Base-by-base conservation (phyloP, 495 filamentous ascomycete species). In the Aspergillus biplanus region DNA sequence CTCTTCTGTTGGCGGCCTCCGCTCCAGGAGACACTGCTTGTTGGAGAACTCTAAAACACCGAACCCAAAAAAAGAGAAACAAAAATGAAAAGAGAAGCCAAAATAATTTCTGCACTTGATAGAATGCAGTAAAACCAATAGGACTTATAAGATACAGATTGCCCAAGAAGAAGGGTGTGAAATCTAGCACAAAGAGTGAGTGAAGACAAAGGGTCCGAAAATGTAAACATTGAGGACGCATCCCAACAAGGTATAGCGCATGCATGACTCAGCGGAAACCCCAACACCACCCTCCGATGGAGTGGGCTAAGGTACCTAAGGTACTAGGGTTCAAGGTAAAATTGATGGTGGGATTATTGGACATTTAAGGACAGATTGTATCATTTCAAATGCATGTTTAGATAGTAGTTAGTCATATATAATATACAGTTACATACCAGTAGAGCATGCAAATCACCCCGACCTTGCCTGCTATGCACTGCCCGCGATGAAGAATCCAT, bases 401-500 rank as follows among this genome's bases (percentile, higher is more conserved):
- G 65, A 69, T 64, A 62, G 57, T 53, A 65, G 54, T 50, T 33
- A 53, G 67, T 72, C 67, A 74, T 75, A 73, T 71, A 70, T 73
- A 73, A 65, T 73, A 75, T 69, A 69, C 48, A 58, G 35, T 53
- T 56, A 44, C 57, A 68, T 61, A 53, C 55, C 66, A 61, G 61
- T 52, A 62, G 34, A 67, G 64, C 65, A 69, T 67, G 65, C 61
- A 67, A 67, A 65, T 67, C 64, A 58, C 63, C 67, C 21, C 62
- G 61, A 66, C 67, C 64, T 72, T 70, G 70, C 67, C 70, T 70
- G 70, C 71, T 74, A 74, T 77, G 71, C 72, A 68, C 62, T 73
- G 66, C 67, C 71, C 69, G 65, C 67, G 59, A 68, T 56, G 57
- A 62, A 59, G 33, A 65, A 61, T 60, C 56, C 59, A 67, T 64